phyloP scores from a whole-genome alignment of 352 stramenopile species.

The Globisporangium carolinianum region DNA sequence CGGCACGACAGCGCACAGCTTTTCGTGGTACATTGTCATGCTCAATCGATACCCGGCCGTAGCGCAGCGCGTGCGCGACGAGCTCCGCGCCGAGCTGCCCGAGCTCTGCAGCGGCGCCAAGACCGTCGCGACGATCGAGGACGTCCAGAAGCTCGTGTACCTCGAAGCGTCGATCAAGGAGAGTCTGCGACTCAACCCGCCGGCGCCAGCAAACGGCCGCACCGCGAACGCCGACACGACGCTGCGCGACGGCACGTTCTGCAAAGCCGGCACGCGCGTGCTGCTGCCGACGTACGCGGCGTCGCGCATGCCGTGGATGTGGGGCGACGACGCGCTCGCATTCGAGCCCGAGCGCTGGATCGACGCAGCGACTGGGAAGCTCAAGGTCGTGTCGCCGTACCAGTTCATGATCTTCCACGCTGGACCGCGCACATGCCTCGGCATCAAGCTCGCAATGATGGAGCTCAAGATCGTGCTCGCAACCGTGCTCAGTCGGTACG shows the following conservation, averaged over 20 bases:
- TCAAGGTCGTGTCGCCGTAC: conserved; percentile 38
- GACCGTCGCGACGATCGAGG: conserved; percentile 25
- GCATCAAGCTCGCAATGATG: conserved; percentile 47
- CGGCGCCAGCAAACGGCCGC: conserved; percentile 43
- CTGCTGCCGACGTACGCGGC: conserved; percentile 49
- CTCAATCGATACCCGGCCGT: conserved; percentile 39
- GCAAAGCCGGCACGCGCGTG: conserved; percentile 41
- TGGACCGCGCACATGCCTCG: conserved; percentile 56
- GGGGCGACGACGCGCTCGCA: conserved; percentile 52
- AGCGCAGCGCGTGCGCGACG: conserved; percentile 38
- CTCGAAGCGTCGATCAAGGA: conserved; percentile 58
- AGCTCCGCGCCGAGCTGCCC: conserved; percentile 33
- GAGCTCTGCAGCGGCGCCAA: conserved; percentile 19
- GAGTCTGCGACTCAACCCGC: conserved; percentile 56
- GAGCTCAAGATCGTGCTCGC: conserved; percentile 53
- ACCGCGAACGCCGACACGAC: conserved; percentile 38
- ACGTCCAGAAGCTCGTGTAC: conserved; percentile 50
- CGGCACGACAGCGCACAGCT: conserved; percentile 44
- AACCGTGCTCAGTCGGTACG: conserved; percentile 32
- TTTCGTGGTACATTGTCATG: conserved; percentile 52
- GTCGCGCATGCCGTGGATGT: conserved; percentile 43
- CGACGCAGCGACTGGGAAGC: conserved; percentile 26
- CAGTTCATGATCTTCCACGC: conserved; percentile 67
- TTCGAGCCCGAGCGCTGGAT: conserved; percentile 72
- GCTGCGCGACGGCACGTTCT: conserved; percentile 55